These are phyloP conservation scores for Leptographium wingfieldii DNA, from an alignment of 2,329 filamentous ascomycete species.

Conservation along the genomic window DNA sequence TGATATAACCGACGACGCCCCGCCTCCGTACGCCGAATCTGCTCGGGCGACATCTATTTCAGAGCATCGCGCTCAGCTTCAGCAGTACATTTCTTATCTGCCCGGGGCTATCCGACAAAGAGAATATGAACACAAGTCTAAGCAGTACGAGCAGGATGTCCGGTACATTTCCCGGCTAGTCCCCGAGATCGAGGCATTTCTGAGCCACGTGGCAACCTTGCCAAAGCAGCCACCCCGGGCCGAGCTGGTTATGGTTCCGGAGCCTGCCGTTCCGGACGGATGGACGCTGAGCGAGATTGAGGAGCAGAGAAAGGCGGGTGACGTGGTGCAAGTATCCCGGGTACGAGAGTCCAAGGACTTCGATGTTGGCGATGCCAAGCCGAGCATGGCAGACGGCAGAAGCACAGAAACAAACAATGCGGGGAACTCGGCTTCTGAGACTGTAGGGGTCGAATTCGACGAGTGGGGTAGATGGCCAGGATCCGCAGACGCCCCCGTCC, in stretches of 20 bases:
- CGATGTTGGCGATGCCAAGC: not conserved
- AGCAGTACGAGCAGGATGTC: slow-evolving; percentile 25
- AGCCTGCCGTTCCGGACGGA: slow-evolving; percentile 21
- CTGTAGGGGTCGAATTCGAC: slow-evolving; percentile 21
- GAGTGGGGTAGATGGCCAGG: slow-evolving; percentile 34
- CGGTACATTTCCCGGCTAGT: slow-evolving; percentile 26
- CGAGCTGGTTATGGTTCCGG: slow-evolving; percentile 34
- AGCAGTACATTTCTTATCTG: slow-evolving; percentile 23
- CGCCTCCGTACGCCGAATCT: slow-evolving; percentile 3
- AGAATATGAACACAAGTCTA: slow-evolving; percentile 20
- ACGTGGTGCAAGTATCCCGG: slow-evolving; percentile 21
- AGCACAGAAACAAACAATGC: not conserved
- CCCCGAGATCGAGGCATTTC: slow-evolving; percentile 28
- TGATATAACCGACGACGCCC: not conserved
- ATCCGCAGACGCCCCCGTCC: not conserved
- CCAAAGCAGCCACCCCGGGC: slow-evolving; percentile 22
- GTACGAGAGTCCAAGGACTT: slow-evolving; percentile 10
- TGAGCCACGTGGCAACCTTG: slow-evolving; percentile 24
- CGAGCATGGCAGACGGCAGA: not conserved
- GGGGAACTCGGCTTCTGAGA: not conserved
- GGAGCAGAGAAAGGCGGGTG: slow-evolving; percentile 17
- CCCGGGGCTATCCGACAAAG: slow-evolving; percentile 24
- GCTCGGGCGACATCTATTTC: not conserved
- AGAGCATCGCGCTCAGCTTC: slow-evolving; percentile 10
- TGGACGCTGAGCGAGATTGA: slow-evolving; percentile 25